Conservation (phyloP, 345 rosid genomes). For the Euphorbia tirucalli region DNA sequence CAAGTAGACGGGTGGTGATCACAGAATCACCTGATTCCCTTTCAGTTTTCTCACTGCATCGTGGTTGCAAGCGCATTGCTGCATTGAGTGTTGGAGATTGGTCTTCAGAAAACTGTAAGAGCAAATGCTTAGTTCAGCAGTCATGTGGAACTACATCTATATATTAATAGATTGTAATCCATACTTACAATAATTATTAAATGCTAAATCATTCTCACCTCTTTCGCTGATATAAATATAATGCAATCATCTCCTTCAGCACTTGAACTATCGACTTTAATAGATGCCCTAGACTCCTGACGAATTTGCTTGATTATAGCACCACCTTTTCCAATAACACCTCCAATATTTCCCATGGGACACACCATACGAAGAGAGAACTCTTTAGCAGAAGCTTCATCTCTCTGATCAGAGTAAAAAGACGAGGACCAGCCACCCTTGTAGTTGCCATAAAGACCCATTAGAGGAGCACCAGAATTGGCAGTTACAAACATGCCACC, state of each 20-base stretch:
- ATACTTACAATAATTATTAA: neutral
- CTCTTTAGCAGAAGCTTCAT: constrained; percentile 29
- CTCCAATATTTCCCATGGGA: constrained; percentile 32
- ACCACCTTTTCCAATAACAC: constrained; percentile 38
- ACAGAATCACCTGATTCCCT: constrained; percentile 36
- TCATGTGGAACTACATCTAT: neutral
- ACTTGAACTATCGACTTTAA: constrained; percentile 36
- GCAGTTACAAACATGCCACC: constrained; percentile 25
- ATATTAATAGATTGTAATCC: neutral
- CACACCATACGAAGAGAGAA: constrained; percentile 33
- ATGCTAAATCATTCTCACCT: constrained; percentile 19
- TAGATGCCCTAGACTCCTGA: constrained; percentile 35
- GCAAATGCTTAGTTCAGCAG: neutral
- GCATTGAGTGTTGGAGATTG: constrained; percentile 35
- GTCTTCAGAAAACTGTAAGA: constrained; percentile 25
- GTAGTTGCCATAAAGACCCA: constrained; percentile 27
- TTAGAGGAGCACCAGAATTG: constrained; percentile 24
- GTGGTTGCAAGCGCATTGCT: constrained; percentile 34
- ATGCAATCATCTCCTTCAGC: constrained; percentile 40
- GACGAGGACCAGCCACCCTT: constrained; percentile 33
- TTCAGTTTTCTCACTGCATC: constrained; percentile 39
- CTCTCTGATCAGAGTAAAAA: constrained; percentile 25
- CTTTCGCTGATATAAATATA: constrained; percentile 36
- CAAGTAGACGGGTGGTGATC: constrained; percentile 34
- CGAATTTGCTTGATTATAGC: constrained; percentile 32